phyloP scores from a whole-genome alignment of 495 filamentous ascomycete genomes.

The Aspergillus affinis region DNA sequence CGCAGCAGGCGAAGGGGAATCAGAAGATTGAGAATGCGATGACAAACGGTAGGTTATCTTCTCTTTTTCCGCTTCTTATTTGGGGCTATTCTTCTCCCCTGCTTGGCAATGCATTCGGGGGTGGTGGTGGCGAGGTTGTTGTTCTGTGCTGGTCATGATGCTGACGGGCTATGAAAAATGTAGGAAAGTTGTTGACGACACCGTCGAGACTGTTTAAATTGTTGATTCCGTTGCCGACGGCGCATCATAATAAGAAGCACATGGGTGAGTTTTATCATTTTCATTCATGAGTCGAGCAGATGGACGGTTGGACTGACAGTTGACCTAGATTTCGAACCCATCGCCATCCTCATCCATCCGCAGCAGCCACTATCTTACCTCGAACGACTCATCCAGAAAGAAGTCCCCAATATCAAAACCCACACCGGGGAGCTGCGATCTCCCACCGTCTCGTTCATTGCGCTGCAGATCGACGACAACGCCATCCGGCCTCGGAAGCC shows the following conservation, averaged over 20 bases:
- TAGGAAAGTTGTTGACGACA: slow-evolving; percentile 87
- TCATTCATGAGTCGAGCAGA: slow-evolving; percentile 17
- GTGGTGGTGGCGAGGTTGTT: too few relatives aligned
- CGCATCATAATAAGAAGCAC: slow-evolving; percentile 50
- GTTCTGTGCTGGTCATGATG: not conserved
- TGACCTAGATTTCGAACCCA: slow-evolving; percentile 66
- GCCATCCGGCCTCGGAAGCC: slow-evolving; percentile 49
- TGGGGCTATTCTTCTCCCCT: not conserved
- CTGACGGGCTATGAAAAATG: not conserved
- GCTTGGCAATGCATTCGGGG: not conserved
- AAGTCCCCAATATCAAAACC: slow-evolving; percentile 68
- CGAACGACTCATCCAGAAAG: slow-evolving; percentile 85
- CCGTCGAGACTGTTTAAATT: slow-evolving; percentile 88
- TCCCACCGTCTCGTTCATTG: slow-evolving; percentile 76
- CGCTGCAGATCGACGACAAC: slow-evolving; percentile 68
- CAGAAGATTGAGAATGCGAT: slow-evolving; percentile 46
- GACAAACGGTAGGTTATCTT: slow-evolving; percentile 46
- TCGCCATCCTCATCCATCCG: slow-evolving; percentile 86
- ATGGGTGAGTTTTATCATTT: slow-evolving; percentile 47
- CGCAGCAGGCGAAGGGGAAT: not conserved
- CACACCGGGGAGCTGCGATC: slow-evolving; percentile 61
- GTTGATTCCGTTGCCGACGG: slow-evolving; percentile 72
- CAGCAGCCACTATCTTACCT: slow-evolving; percentile 93
- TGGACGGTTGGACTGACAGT: slow-evolving; percentile 38
- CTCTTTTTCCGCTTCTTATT: too few relatives aligned